Conservation (phyloP, 352 stramenopile genomes). For the Stramenopiles sp. region DNA sequence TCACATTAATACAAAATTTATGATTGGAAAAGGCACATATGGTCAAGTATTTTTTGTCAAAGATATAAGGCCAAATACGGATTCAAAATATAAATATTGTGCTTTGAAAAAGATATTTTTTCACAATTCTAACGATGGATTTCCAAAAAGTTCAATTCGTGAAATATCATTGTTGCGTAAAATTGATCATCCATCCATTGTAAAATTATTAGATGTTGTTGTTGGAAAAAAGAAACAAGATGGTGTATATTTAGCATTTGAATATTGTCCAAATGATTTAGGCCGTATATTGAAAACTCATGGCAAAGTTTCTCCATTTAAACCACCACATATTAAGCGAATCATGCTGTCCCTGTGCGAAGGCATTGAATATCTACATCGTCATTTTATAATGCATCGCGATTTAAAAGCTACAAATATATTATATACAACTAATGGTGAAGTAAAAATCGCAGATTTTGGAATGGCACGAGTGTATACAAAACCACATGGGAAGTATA, state of each 20-base stretch:
- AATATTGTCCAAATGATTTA: not conserved
- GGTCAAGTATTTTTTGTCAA: not conserved
- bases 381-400: conserved; percentile 38
- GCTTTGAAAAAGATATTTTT: not conserved
- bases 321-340: not conserved
- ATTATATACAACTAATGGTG: not conserved
- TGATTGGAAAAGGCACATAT: not conserved
- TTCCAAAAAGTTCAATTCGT: not conserved
- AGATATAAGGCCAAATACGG: not conserved
- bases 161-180: not conserved
- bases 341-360: conserved; percentile 26
- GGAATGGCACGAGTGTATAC: not conserved
- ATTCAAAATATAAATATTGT: not conserved
- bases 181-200: not conserved
- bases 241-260: not conserved
- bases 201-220: not conserved
- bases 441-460: not conserved
- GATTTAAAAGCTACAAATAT: conserved; percentile 37
- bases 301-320: not conserved
- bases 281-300: not conserved
- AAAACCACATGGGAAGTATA: conserved; percentile 14
- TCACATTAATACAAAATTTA: not conserved
- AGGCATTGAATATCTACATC: conserved; percentile 57
- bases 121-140: not conserved
- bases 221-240: not conserved